Base-by-base conservation (phyloP, 2,329 filamentous ascomycete species). In the Lasiodiplodia sp. region DNA sequence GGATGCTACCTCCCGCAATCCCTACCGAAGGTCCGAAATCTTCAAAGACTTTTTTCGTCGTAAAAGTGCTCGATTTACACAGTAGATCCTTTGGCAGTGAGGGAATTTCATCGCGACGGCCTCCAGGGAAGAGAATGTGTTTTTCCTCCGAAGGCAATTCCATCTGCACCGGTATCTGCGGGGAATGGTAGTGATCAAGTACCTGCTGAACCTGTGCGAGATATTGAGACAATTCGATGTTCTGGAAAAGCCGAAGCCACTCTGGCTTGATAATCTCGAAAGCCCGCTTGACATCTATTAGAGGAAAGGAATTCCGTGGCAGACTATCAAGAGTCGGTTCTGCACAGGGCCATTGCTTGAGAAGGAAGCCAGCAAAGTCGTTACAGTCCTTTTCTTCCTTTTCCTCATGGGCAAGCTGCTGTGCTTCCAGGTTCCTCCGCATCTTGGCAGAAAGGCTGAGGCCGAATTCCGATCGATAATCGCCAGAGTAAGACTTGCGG, bases 201-300 rank as follows among this genome's bases (percentile, higher is more conserved):
- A 85, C 71, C 0, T 56, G 6, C 65, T 88, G 85, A 0, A 86
- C 80, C 31, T 79, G 53, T 11, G 77, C 67, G 0, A 88, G 69
- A 70, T 87, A 83, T 0, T 73, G 52, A 0, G 78, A 81, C 0
- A 88, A 77, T 34, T 85, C 78, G 11, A 79, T 69, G 55, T 89
- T 89, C 5, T 81, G 77, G n/a, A 79, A 82, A 0, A 87, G 72
- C 0, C 83, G 80, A 4, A 75, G 70, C 86, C 86, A 89, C 63
- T 87, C 83, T 0, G 79, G 79, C 0, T 72, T 70, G 16, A 88
- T 73, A 0, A 74, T 72, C 0, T 77, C 71, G 1, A 87, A 47
- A 3, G 84, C 85, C 12, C 75, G 69, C 0, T 70, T 47, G 2
- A 86, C 69, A 0, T 74, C 56, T 0, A 88, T 34, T 2, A 81